Conservation (phyloP, 257 asterid genomes). For the Handroanthus guayacan region DNA sequence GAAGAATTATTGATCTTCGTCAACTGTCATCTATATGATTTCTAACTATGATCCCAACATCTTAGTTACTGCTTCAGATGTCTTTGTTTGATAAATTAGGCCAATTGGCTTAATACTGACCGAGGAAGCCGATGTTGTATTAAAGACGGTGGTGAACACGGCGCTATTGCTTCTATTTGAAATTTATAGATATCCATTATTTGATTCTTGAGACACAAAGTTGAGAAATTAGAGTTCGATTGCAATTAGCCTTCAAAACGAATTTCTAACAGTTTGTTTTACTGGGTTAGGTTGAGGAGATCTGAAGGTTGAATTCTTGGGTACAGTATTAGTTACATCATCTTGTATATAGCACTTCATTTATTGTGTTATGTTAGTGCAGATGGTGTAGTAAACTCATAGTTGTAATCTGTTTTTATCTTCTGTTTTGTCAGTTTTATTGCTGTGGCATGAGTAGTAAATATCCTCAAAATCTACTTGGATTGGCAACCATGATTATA, state of each 20-base stretch:
- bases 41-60: slow-evolving; percentile 22
- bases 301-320: slow-evolving; percentile 24
- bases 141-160: slow-evolving; percentile 12
- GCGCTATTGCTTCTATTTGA: not conserved
- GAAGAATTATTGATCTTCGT: slow-evolving; percentile 34
- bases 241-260: slow-evolving; percentile 21
- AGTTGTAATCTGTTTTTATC: not conserved
- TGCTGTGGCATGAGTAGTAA: not conserved
- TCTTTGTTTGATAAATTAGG: slow-evolving; percentile 27
- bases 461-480: too few relatives aligned
- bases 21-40: not conserved
- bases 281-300: slow-evolving; percentile 14
- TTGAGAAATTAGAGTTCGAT: slow-evolving; percentile 13
- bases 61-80: slow-evolving; percentile 38
- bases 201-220: slow-evolving; percentile 29
- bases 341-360: slow-evolving; percentile 8
- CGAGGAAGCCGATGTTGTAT: not conserved
- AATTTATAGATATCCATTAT: slow-evolving; percentile 11
- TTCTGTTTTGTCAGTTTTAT: not conserved
- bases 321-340: not conserved
- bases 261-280: slow-evolving; percentile 11
- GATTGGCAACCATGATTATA: too few relatives aligned
- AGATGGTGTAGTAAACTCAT: slow-evolving; percentile 16
- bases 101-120: slow-evolving; percentile 7
- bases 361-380: not conserved